Evolutionary conservation across 139 green algal genomes (phyloP), one percentile per base, ranked within the genome.

Genomic region (Eudorina sp.): DNA sequence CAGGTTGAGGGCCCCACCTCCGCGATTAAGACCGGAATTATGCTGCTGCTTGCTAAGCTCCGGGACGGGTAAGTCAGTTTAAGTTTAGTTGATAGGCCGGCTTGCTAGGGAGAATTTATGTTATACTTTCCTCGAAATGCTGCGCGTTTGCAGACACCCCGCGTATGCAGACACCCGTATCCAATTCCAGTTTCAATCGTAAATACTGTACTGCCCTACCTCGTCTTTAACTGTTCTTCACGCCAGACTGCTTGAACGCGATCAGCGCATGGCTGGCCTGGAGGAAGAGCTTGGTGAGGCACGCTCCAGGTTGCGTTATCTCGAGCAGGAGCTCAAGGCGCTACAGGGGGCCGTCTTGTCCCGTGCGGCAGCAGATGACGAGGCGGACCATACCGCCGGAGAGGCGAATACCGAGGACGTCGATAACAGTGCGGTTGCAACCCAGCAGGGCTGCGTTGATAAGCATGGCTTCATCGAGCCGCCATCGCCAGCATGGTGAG

Each of bases 271-370:
- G 6, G 41, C n/a, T 7, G 11, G 41, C 2, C 60, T 86, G 80
- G 60, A 62, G 80, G 58, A 38, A 18, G 21, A 83, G 75, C 75
- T 83, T 16, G 31, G 9, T 6, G 48, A 83, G 48, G 48, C 75
- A 4, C 45, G 75, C 29, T n/a, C 46, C 18, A n/a, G 48, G 43
- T 31, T 69, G 34, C 75, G 34, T 6, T 9, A 34, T 48, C 0
- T 83, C 19, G 75, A 83, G 48, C 51, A 83, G 48, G 48, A 83
- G 48, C 8, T 64, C 4, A 31, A 46, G 34, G 31, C 46, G 19
- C 34, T 46, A 34, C 66, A 75, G 31, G 66, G 46, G 13, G 66
- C 66, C 36, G 34, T 18, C 34, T 21, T 25, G 31, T 23, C 31
- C 34, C 66, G 38, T 11, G 21, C 66, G 46, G 18, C 19, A 31